Evolutionary conservation across 768 basidiomycete genomes (phyloP), one percentile per base, ranked within the genome.

Genomic region (Russula foetens): DNA sequence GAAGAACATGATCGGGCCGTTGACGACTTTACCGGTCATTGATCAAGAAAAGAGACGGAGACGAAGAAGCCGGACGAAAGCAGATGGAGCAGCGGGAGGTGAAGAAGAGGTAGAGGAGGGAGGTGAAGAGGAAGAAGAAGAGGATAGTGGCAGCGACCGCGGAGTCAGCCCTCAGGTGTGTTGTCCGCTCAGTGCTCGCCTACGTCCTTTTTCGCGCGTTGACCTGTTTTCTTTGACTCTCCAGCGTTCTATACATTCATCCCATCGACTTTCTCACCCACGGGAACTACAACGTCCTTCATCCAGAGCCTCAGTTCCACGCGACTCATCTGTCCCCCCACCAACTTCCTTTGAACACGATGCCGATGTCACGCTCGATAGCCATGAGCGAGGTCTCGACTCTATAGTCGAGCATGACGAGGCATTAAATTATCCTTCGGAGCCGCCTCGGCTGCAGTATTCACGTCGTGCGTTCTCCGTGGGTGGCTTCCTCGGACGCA

Each of bases 401-500:
- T 81, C 84, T 8, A 86, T 90, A 66, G 76, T 79, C 6, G 88
- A 90, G 74, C 75, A 77, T 29, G 83, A 89, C 3, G 86, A 88
- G 68, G 76, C 73, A 29, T 52, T 62, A 7, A 29, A 35, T 8
- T 41, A 9, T 7, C 6, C 15, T 8, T 53, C 46, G n/a, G 23
- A 28, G 29, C 1, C 29, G 2, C 38, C 19, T 48, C 45, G 17
- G 39, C 35, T 23, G 9, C 56, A 33, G 48, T 38, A 19, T 47
- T 53, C 56, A 39, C 59, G 23, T 60, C 59, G 67, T 21, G 58
- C 69, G 21, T 79, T 79, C 67, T 80, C 79, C 0, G 69, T 80
- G n/a, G 80, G 81, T 23, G 76, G 76, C 4, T 56, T 75, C 19
- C 70, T 82, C 1, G 80, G 80, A 1, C 69, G 68, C 35, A 60